phyloP scores from a whole-genome alignment of 371 early-diverging fungal species.

The Mucor mucedo region DNA sequence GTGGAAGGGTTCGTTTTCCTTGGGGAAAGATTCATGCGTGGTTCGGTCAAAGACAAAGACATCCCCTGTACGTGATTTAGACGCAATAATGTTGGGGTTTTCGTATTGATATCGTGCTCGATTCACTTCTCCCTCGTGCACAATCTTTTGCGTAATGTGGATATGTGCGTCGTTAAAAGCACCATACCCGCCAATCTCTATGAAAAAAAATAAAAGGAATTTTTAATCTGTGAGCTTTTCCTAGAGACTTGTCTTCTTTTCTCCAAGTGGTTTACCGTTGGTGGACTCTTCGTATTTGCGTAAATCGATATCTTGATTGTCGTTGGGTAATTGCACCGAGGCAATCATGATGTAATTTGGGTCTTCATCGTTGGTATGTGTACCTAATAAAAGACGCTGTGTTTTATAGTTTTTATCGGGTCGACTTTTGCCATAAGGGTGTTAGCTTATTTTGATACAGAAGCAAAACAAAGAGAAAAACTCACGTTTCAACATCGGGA shows the following conservation, averaged over 20 bases:
- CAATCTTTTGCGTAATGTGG: conserved; percentile 85
- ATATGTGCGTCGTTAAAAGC: conserved; percentile 79
- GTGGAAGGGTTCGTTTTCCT: conserved; percentile 70
- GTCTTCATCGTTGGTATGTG: conserved; percentile 96
- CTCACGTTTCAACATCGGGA: conserved; percentile 91
- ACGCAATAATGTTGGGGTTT: conserved; percentile 96
- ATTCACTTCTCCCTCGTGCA: conserved; percentile 97
- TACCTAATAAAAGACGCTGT: conserved; percentile 91
- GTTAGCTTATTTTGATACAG: not conserved
- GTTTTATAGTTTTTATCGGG: conserved; percentile 88
- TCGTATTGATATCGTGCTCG: conserved; percentile 95
- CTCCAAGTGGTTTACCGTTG: conserved; percentile 17
- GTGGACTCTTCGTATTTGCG: conserved; percentile 71
- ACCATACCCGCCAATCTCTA: conserved; percentile 87
- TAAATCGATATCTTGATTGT: conserved; percentile 68
- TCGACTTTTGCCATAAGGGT: conserved; percentile 56
- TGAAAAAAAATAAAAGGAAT: not conserved
- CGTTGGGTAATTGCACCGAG: conserved; percentile 87
- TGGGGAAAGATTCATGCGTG: conserved; percentile 83
- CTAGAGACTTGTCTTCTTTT: no score
- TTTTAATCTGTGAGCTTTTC: not conserved
- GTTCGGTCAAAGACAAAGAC: conserved; percentile 98
- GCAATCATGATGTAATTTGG: conserved; percentile 97
- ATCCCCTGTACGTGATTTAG: conserved; percentile 89
- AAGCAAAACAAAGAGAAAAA: not conserved